Evolutionary conservation across 352 stramenopile species (phyloP), one percentile per base, ranked within the genome.

Genomic region (Pythium plurisporium): DNA sequence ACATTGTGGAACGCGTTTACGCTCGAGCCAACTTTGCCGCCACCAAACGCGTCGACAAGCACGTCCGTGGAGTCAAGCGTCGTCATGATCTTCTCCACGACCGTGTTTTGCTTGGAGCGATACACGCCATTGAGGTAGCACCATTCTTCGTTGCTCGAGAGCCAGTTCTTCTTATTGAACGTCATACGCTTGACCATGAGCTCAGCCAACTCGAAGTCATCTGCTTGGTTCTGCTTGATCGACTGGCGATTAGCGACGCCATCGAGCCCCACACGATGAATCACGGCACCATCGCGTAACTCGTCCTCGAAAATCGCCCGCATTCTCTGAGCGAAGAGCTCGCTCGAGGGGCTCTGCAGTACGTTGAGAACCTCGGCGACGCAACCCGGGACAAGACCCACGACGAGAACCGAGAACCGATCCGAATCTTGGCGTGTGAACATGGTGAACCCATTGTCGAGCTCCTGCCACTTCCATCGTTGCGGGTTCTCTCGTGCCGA

Each of bases 31-130:
- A n/a, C n/a, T n/a, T 25, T 19, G 10, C 30, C 29, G 23, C 10
- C 27, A 23, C 20, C 37, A n/a, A 8, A n/a, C n/a, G n/a, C 20
- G n/a, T 42, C 34, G 22, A 31, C 23, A 17, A 40, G 19, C n/a
- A 43, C 10, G 36, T 48, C 49, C 8, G 41, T 25, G 4, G 41
- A 12, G 10, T 40, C n/a, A 19, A 65, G 25, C 10, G 58, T 58
- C 19, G 58, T 65, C 40, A 37, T 55, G 33, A 59, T n/a, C 33
- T 65, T 65, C 30, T 65, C 58, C 17, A 59, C 50, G 23, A 12
- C 23, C 2, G 42, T 27, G 38, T 33, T 48, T 0, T 26, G 20
- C 4, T 43, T 10, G 20, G 40, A 34, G 29, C 46, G 23, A 33
- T 59, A 59, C 3, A 40, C 26, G 10, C 46, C 45, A 25, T 68